These are phyloP conservation scores for Erigeron canadensis DNA, from an alignment of 129 eudicot genomes.

Conservation along the genomic window DNA sequence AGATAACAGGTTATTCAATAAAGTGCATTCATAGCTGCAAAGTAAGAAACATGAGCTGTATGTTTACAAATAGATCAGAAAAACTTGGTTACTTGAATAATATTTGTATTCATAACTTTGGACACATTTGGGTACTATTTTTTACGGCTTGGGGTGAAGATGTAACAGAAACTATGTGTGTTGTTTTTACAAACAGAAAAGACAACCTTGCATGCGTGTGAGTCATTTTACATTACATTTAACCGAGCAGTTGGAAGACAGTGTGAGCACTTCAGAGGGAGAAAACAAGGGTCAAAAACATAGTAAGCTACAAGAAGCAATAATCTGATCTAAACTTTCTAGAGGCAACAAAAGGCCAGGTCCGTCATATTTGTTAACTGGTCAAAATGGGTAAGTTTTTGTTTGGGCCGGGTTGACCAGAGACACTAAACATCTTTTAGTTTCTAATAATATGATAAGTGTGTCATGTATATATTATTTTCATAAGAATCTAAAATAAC, in stretches of 20 bases:
- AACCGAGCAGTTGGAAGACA: not conserved
- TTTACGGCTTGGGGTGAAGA: not conserved
- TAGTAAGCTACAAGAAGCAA: not conserved
- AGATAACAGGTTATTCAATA: not conserved
- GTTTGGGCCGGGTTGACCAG: not conserved
- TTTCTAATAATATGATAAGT: not conserved
- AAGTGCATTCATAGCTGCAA: not conserved
- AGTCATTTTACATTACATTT: not conserved
- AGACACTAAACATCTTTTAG: not conserved
- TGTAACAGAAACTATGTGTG: not conserved
- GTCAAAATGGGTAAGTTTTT: not conserved
- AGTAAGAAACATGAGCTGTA: not conserved
- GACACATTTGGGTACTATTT: not conserved
- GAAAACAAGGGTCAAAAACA: not conserved
- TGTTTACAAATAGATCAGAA: not conserved
- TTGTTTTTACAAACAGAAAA: not conserved
- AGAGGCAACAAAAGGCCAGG: not conserved
- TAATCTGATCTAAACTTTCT: not conserved
- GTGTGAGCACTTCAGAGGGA: not conserved
- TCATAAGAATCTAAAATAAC: not conserved
- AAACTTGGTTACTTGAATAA: not conserved
- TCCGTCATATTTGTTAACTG: not conserved
- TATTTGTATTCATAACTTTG: not conserved
- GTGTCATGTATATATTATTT: not conserved
- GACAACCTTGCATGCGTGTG: not conserved